Conservation (phyloP, 805 yeast species). For the Candida montana region DNA sequence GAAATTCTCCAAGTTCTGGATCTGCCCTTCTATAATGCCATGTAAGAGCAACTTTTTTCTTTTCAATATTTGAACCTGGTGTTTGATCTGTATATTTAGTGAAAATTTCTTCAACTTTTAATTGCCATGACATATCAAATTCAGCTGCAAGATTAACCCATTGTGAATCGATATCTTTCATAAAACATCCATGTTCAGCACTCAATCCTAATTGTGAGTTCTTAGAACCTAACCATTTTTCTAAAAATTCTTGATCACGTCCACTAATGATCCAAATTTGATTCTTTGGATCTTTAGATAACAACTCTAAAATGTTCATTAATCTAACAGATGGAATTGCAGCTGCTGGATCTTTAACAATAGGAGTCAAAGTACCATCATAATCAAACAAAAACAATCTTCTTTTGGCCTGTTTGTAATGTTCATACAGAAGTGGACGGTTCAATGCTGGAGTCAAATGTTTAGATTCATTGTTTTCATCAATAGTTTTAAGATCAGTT, state of each 20-base stretch:
- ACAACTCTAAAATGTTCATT: slow-evolving; percentile 47
- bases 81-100: slow-evolving; percentile 77
- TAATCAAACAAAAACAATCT: slow-evolving; percentile 89
- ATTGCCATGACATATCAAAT: slow-evolving; percentile 92
- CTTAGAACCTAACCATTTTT: slow-evolving; percentile 72
- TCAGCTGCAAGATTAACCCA: slow-evolving; percentile 86
- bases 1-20: slow-evolving; percentile 87
- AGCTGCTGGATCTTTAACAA: slow-evolving; percentile 95
- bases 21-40: slow-evolving; percentile 98
- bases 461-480: slow-evolving; percentile 34
- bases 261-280: slow-evolving; percentile 95
- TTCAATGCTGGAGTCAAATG: slow-evolving; percentile 77
- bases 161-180: slow-evolving; percentile 61
- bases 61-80: slow-evolving; percentile 83
- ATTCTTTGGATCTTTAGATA: slow-evolving; percentile 73
- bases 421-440: slow-evolving; percentile 54
- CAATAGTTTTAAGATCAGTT: slow-evolving; percentile 26
- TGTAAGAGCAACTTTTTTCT: slow-evolving; percentile 87
- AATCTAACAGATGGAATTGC: slow-evolving; percentile 87
- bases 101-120: slow-evolving; percentile 70
- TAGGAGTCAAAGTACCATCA: slow-evolving; percentile 96
- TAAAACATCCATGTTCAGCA: slow-evolving; percentile 97
- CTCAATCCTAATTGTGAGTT: slow-evolving; percentile 68
- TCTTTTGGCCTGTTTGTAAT: slow-evolving; percentile 55
- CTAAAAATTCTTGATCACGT: slow-evolving; percentile 85